A percentile compares a stretch with the other conserved stretches of the same genome.
phyloP scores from a whole-genome alignment of 139 green algal species.

The Limnomonas spitsbergensis region DNA sequence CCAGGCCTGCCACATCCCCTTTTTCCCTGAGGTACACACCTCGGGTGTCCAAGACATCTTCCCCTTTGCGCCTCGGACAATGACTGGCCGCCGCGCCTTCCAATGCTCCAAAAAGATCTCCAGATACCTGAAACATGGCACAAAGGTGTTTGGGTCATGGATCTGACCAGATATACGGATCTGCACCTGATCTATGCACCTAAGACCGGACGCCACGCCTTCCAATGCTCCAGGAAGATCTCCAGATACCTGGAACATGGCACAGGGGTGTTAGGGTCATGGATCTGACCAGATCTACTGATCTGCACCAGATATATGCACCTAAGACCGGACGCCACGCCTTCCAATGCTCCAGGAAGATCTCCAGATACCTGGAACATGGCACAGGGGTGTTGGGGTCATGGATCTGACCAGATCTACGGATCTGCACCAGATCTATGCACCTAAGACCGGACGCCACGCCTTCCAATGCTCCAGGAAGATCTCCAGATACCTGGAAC shows the following conservation, averaged over 20 bases:
- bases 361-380: not conserved
- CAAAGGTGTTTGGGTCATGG: too few relatives aligned
- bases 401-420: too few relatives aligned
- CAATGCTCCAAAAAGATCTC: slow-evolving; percentile 4
- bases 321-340: not conserved
- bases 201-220: not conserved
- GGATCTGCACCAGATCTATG: too few relatives aligned
- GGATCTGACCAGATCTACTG: too few relatives aligned
- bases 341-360: slow-evolving; percentile 6
- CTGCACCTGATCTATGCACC: too few relatives aligned
- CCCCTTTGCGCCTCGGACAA: not conserved
- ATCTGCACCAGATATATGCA: too few relatives aligned
- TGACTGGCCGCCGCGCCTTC: not conserved
- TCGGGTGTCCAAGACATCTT: not conserved
- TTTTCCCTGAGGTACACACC: too few relatives aligned
- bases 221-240: slow-evolving; percentile 8
- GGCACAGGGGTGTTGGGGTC: too few relatives aligned
- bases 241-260: not conserved
- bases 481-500: not conserved
- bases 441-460: not conserved
- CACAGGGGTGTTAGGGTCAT: too few relatives aligned
- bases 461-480: slow-evolving; percentile 1
- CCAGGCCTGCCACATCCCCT: too few relatives aligned
- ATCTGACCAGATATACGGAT: too few relatives aligned
- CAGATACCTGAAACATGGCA: slow-evolving; percentile 1